Evolutionary conservation across 2,329 filamentous ascomycete genomes (phyloP).

Genomic region (Hymenoscyphus fructigenus): DNA sequence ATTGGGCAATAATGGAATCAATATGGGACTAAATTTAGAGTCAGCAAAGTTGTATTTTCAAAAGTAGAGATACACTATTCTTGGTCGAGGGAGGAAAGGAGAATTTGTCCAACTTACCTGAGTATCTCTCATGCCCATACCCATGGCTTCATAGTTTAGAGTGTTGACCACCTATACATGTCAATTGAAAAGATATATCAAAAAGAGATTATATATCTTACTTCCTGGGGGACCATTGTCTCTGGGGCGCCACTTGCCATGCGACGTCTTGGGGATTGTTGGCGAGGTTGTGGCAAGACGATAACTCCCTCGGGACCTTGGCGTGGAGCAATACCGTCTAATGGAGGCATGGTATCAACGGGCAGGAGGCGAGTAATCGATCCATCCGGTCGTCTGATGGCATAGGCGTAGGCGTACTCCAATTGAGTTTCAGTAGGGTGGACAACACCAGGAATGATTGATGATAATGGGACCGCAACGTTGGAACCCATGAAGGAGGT

Average conservation of each 20-base stretch:
- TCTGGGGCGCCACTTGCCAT: conserved; percentile 9
- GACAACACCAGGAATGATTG: conserved; percentile 27
- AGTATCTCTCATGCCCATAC: neutral
- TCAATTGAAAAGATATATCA: conserved; percentile 5
- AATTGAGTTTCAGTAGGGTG: conserved; percentile 28
- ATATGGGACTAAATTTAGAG: conserved; percentile 19
- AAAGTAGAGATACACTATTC: neutral
- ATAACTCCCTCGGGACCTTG: conserved; percentile 35
- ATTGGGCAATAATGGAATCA: conserved; percentile 25
- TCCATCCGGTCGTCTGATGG: conserved; percentile 53
- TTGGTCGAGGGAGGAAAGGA: neutral
- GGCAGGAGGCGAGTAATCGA: conserved; percentile 54
- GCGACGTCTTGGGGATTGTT: conserved; percentile 20
- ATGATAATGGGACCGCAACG: conserved; percentile 22
- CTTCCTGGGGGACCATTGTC: conserved; percentile 22
- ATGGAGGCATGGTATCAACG: conserved; percentile 49
- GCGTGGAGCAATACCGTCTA: conserved; percentile 42
- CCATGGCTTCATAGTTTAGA: conserved; percentile 7
- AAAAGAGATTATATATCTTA: conserved; percentile 14
- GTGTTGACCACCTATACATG: conserved; percentile 18
- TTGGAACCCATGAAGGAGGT: neutral
- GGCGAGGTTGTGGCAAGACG: conserved; percentile 29
- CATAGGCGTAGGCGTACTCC: conserved; percentile 47
- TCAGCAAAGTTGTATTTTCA: neutral
- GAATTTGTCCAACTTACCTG: neutral